phyloP scores from a whole-genome alignment of 129 eudicot species.

The Flaveria bidentis region DNA sequence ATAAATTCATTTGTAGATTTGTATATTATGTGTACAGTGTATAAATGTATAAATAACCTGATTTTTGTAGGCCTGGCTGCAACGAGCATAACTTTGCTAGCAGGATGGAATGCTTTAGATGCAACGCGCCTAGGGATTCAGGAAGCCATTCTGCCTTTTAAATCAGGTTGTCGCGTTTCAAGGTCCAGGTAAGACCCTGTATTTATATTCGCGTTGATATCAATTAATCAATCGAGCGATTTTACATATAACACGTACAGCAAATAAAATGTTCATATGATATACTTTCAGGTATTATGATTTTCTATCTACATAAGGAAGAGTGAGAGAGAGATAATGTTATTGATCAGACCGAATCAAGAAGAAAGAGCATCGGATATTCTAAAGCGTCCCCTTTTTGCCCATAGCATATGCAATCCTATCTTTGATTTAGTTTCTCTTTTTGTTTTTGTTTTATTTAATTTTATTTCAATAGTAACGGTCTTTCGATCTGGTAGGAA shows the following conservation, averaged over 20 bases:
- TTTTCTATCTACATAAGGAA: slow-evolving; percentile 33
- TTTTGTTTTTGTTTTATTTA: slow-evolving; percentile 29
- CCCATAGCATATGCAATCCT: slow-evolving; percentile 40
- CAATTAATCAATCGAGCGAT: neutral
- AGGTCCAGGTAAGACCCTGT: slow-evolving; percentile 32
- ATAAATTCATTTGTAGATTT: neutral
- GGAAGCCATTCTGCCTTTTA: slow-evolving; percentile 61
- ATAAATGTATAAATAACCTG: neutral
- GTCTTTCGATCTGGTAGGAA: slow-evolving; percentile 33
- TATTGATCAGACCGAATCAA: slow-evolving; percentile 54
- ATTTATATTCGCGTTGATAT: neutral
- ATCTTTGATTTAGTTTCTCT: slow-evolving; percentile 33
- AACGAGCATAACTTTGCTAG: slow-evolving; percentile 97
- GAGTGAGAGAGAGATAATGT: slow-evolving; percentile 46
- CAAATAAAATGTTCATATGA: slow-evolving; percentile 18
- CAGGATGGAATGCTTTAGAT: slow-evolving; percentile 91
- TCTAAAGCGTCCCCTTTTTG: slow-evolving; percentile 45
- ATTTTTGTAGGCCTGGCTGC: slow-evolving; percentile 72
- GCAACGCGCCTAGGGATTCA: slow-evolving; percentile 90
- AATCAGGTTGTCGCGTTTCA: slow-evolving; percentile 43
- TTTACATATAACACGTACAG: neutral
- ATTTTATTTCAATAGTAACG: slow-evolving; percentile 31
- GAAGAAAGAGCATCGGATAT: slow-evolving; percentile 44
- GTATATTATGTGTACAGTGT: neutral
- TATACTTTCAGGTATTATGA: slow-evolving; percentile 45